Conservation (phyloP, 352 stramenopile species). For the Phytopythium litorale region DNA sequence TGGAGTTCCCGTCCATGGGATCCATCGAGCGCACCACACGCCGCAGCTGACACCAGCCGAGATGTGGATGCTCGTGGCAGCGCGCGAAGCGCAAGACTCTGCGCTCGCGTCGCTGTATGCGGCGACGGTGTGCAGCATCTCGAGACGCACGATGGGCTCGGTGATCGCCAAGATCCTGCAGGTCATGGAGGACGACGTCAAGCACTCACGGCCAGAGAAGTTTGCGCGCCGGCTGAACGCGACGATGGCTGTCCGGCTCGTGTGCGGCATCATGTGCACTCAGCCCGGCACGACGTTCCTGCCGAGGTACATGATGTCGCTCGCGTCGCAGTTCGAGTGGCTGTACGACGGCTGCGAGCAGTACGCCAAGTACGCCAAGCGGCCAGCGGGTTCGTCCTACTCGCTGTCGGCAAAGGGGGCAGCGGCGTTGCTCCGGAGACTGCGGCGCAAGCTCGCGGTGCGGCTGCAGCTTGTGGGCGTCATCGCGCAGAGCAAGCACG, state of each 20-base stretch:
- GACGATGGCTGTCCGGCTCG: slow-evolving; percentile 64
- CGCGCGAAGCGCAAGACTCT: slow-evolving; percentile 58
- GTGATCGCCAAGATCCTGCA: slow-evolving; percentile 81
- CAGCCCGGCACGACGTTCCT: slow-evolving; percentile 63
- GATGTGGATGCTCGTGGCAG: slow-evolving; percentile 44
- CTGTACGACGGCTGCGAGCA: slow-evolving; percentile 58
- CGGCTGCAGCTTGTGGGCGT: slow-evolving; percentile 75
- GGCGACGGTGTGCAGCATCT: slow-evolving; percentile 78
- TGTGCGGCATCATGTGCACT: slow-evolving; percentile 74
- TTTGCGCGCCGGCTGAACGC: slow-evolving; percentile 65
- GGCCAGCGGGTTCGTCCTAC: neutral
- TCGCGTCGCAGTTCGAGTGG: slow-evolving; percentile 72
- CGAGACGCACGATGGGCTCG: slow-evolving; percentile 68
- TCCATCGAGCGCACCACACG: slow-evolving; percentile 5
- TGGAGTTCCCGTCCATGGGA: neutral
- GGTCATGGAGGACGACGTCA: slow-evolving; percentile 79
- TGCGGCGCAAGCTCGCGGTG: slow-evolving; percentile 73
- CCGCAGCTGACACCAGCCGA: slow-evolving; percentile 39
- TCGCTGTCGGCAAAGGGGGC: slow-evolving; percentile 11
- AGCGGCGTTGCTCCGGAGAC: slow-evolving; percentile 36
- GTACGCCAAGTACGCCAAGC: slow-evolving; percentile 35
- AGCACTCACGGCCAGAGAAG: slow-evolving; percentile 52
- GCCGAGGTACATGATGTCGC: slow-evolving; percentile 85
- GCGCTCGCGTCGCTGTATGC: slow-evolving; percentile 77
- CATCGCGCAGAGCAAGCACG: slow-evolving; percentile 69